A percentile compares a stretch with the other conserved stretches of the same genome.
Evolutionary conservation across 768 basidiomycete species (phyloP).

Genomic region (Russula griseocarnosa): DNA sequence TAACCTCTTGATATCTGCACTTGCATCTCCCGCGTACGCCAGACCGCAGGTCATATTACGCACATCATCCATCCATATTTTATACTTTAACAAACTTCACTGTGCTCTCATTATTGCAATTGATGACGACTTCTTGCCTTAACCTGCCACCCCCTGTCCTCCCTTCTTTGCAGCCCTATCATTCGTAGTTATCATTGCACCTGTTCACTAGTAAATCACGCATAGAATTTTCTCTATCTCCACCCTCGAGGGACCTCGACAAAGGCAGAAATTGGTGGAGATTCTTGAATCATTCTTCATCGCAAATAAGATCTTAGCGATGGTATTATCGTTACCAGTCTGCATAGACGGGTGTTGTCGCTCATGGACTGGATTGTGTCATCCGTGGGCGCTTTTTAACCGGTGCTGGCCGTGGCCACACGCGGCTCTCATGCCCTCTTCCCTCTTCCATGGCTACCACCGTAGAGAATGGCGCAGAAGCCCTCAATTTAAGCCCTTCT

Average conservation of each 20-base stretch:
- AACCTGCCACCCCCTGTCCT: conserved; percentile 5
- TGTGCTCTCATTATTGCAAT: conserved; percentile 15
- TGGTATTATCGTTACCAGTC: not conserved
- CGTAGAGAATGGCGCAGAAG: not conserved
- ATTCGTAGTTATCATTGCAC: conserved; percentile 19
- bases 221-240: conserved; percentile 19
- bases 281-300: too few species aligned
- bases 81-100: conserved; percentile 17
- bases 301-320: not conserved
- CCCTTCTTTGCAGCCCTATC: conserved; percentile 16
- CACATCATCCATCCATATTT: conserved; percentile 20
- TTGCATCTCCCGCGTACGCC: conserved; percentile 16
- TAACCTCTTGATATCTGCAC: conserved; percentile 12
- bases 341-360: not conserved
- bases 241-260: conserved; percentile 1
- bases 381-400: not conserved
- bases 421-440: not conserved
- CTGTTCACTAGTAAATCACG: conserved; percentile 24
- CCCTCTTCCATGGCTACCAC: conserved; percentile 14
- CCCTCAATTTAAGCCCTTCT: conserved; percentile 1
- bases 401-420: too few species aligned
- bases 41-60: conserved; percentile 19
- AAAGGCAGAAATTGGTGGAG: not conserved
- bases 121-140: conserved; percentile 14
- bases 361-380: too few species aligned